Base-by-base conservation (phyloP, 1,284 basidiomycete genomes). In the Coriolopsis trogii region DNA sequence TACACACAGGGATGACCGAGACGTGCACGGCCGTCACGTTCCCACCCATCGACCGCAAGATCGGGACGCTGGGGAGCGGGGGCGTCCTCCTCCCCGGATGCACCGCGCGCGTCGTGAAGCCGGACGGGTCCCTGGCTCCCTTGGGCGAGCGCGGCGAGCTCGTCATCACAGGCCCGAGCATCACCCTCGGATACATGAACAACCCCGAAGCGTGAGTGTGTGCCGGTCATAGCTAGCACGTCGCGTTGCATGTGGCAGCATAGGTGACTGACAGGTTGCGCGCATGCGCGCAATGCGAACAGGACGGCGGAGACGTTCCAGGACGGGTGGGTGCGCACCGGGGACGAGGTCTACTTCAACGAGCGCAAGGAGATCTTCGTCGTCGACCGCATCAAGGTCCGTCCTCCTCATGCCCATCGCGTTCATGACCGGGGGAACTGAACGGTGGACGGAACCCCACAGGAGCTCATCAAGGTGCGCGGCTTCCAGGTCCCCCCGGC, bases 11-110 rank as follows among this genome's bases (percentile, higher is more conserved):
- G 56, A 79, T 69, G 73, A 83, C 68, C 49, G 78, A 70, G 66
- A 78, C 81, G 7, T 74, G 75, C 56, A 81, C 81, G 3, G 73
- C 77, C 6, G 72, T 79, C 6, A 63, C 74, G 13, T 63, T 67
- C 59, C 53, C 59, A 20, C 62, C 61, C 34, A 30, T 51, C 24
- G 54, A 62, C 28, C 58, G 62, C 37, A 59, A 58, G 41, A 31
- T 66, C 28, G 60, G 62, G 40, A 55, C 62, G n/a, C 48, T 67
- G 2, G 74, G 75, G 21, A 70, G 70, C 56, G 72, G 68, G 5
- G 77, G 77, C 5, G 63, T 66, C 42, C 60, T 79, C 8, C 47
- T 78, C 8, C 67, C 71, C 2, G 75, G 75, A 3, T 66, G 69
- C 25, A 56, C 55, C 8, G 73, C 68, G 18, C 71, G 74, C 31